phyloP scores from a whole-genome alignment of 495 filamentous ascomycete genomes.

The Penicillium taxi region DNA sequence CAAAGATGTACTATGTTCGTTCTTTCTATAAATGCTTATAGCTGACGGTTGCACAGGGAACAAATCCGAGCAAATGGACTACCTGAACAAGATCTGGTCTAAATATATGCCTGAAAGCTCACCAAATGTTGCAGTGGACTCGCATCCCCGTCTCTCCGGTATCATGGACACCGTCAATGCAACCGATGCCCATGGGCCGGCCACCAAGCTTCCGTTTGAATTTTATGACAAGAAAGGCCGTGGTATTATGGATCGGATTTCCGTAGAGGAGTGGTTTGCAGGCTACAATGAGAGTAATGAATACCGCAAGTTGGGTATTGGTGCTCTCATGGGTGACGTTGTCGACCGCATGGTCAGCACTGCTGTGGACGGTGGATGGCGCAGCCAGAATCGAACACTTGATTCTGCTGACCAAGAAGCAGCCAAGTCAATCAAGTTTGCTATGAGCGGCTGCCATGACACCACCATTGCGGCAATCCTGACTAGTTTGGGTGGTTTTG shows the following conservation, averaged over 20 bases:
- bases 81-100: constrained; percentile 63
- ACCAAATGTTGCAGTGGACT: constrained; percentile 68
- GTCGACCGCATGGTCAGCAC: constrained; percentile 74
- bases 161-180: constrained; percentile 93
- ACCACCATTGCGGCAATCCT: constrained; percentile 81
- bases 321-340: constrained; percentile 73
- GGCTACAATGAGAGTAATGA: constrained; percentile 78
- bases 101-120: constrained; percentile 77
- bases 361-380: constrained; percentile 51
- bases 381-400: constrained; percentile 49
- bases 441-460: constrained; percentile 85
- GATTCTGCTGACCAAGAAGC: constrained; percentile 31
- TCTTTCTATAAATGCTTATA: neutral
- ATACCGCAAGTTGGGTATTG: constrained; percentile 82
- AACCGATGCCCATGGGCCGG: constrained; percentile 74
- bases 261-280: constrained; percentile 86
- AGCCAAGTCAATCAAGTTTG: constrained; percentile 57
- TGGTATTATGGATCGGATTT: constrained; percentile 67
- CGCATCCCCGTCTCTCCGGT: constrained; percentile 73
- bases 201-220: constrained; percentile 66
- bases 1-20: constrained; percentile 48
- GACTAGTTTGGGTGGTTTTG: constrained; percentile 68
- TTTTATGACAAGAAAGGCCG: constrained; percentile 77
- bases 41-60: constrained; percentile 47
- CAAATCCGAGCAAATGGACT: constrained; percentile 69